Conservation (phyloP, 2,329 filamentous ascomycete genomes). For the Zymoseptoria crescenta region DNA sequence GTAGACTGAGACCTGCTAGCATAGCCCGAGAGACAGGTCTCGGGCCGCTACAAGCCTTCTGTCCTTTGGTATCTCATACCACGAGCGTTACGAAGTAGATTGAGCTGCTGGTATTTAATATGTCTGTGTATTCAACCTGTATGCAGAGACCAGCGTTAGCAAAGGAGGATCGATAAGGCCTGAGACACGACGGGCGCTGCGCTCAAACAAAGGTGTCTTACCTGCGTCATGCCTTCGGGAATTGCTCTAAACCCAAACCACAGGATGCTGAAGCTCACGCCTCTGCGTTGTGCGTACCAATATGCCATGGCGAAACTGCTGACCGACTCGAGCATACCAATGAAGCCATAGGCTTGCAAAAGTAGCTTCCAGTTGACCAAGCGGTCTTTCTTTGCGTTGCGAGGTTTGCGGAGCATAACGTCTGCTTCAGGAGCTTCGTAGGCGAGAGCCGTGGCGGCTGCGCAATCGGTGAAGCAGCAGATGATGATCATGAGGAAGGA, state of each 20-base stretch:
- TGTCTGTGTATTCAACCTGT: constrained; percentile 40
- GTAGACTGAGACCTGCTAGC: too few relatives aligned
- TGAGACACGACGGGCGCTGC: too few relatives aligned
- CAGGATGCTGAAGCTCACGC: constrained; percentile 57
- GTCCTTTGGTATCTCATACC: too few relatives aligned
- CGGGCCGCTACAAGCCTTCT: too few relatives aligned
- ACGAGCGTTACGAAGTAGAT: too few relatives aligned
- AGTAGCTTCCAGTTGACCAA: constrained; percentile 68
- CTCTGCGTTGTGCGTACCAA: constrained; percentile 40
- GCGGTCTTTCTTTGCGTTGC: constrained; percentile 60
- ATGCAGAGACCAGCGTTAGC: too few relatives aligned
- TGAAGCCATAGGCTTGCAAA: constrained; percentile 62
- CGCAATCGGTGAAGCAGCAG: constrained; percentile 67
- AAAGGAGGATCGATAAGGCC: too few relatives aligned
- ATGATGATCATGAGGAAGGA: constrained; percentile 60
- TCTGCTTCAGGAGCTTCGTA: constrained; percentile 73
- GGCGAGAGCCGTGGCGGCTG: constrained; percentile 63
- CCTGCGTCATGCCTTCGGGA: constrained; percentile 37
- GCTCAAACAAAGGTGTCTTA: too few relatives aligned
- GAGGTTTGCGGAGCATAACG: constrained; percentile 60
- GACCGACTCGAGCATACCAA: constrained; percentile 41
- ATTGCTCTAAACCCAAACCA: constrained; percentile 61
- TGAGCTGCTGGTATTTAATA: constrained; percentile 58
- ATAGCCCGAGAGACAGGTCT: too few relatives aligned
- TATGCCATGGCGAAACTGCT: constrained; percentile 40